Conservation (phyloP, 2,329 filamentous ascomycete genomes). For the Colletotrichum abscissum region DNA sequence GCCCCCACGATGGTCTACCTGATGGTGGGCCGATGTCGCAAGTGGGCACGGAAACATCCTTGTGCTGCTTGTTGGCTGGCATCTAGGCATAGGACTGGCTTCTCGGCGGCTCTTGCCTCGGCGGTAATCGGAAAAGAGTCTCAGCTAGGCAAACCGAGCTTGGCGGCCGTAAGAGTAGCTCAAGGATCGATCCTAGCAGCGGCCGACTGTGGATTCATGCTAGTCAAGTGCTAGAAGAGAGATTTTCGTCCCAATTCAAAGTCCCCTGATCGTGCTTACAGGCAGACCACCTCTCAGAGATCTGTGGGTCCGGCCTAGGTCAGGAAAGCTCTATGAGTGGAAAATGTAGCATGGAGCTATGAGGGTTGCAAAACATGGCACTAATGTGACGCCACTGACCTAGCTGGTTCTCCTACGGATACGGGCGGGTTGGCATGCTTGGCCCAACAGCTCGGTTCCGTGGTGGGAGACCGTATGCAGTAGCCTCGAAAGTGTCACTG, state of each 20-base stretch:
- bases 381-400: background rate
- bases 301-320: background rate
- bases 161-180: background rate
- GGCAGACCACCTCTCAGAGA: background rate
- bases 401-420: background rate
- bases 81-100: background rate
- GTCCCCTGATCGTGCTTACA: background rate
- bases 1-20: background rate
- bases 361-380: background rate
- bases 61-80: background rate
- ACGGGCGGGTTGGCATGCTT: background rate
- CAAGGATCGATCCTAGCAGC: background rate
- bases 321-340: background rate
- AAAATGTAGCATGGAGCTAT: background rate
- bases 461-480: background rate
- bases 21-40: conserved; percentile 17
- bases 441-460: background rate
- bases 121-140: background rate
- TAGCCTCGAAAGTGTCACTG: too few relatives aligned
- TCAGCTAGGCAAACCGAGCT: background rate
- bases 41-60: background rate
- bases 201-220: background rate
- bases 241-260: background rate
- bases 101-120: background rate
- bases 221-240: background rate